phyloP scores from a whole-genome alignment of 2,329 filamentous ascomycete species.

The Orbilia blumenaviensis region DNA sequence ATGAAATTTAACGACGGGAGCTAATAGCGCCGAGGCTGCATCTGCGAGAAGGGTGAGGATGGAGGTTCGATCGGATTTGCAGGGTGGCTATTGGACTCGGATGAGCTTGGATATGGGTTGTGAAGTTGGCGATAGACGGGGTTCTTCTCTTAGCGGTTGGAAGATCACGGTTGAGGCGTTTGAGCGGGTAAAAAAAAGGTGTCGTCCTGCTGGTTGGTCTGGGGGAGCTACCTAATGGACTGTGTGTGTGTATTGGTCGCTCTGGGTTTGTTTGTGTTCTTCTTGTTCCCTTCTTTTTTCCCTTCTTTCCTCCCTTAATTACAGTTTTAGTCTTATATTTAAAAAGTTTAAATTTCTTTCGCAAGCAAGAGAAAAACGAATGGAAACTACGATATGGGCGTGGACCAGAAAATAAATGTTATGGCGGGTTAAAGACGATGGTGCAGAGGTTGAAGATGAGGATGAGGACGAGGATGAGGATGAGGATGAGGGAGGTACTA shows the following conservation, averaged over 20 bases:
- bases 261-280: neutral
- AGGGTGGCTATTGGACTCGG: neutral
- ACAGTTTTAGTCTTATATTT: no score
- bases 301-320: no score
- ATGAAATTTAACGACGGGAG: neutral
- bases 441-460: neutral
- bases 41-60: constrained; percentile 6
- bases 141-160: neutral
- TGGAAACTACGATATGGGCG: no score
- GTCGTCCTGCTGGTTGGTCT: constrained; percentile 7
- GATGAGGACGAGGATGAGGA: no score
- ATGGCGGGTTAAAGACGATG: neutral
- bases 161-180: constrained; percentile 42
- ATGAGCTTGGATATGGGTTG: neutral
- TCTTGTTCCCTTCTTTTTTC: neutral
- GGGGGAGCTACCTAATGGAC: neutral
- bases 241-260: no score
- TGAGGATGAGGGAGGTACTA: no score
- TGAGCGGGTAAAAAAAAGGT: constrained; percentile 27
- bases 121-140: constrained; percentile 25
- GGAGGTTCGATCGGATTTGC: neutral
- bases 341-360: no score
- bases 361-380: no score
- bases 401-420: no score
- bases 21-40: constrained; percentile 13